Evolutionary conservation across 805 yeast species (phyloP).

Genomic region (Candida succiphila): DNA sequence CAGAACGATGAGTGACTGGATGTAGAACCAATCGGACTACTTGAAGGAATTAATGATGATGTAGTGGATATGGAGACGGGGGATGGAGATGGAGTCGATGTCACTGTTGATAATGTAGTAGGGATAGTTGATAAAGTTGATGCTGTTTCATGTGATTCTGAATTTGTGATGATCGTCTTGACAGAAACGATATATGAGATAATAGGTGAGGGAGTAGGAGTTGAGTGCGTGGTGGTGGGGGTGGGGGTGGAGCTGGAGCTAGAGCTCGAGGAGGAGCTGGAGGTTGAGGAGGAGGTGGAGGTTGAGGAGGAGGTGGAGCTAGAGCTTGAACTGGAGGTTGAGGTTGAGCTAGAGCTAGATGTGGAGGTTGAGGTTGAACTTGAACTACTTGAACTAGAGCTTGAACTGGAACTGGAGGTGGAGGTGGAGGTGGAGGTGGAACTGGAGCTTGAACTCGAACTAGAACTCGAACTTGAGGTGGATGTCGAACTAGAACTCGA

Average conservation of each 20-base stretch:
- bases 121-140: slow-evolving; percentile 3
- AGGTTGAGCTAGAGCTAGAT: slow-evolving; percentile 2
- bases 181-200: slow-evolving; percentile 17
- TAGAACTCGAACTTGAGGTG: slow-evolving; percentile 1
- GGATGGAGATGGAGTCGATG: slow-evolving; percentile 7
- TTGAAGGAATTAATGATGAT: slow-evolving; percentile 8
- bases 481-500: slow-evolving; percentile 1
- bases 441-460: not conserved
- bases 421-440: not conserved
- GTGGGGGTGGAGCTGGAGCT: slow-evolving; percentile 7
- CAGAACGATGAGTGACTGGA: slow-evolving; percentile 37
- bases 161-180: slow-evolving; percentile 24
- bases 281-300: slow-evolving; percentile 5
- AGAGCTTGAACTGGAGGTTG: slow-evolving; percentile 2
- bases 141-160: slow-evolving; percentile 10
- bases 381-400: slow-evolving; percentile 2
- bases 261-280: slow-evolving; percentile 4
- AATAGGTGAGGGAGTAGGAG: slow-evolving; percentile 5
- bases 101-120: slow-evolving; percentile 2
- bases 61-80: slow-evolving; percentile 10
- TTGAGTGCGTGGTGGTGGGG: slow-evolving; percentile 3
- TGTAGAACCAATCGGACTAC: slow-evolving; percentile 6
- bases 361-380: slow-evolving; percentile 4
- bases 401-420: slow-evolving; percentile 1
- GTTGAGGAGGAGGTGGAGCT: slow-evolving; percentile 10